These are phyloP conservation scores for Penicillium sumatraense DNA, from an alignment of 2,329 filamentous ascomycete genomes.

Conservation along the genomic window DNA sequence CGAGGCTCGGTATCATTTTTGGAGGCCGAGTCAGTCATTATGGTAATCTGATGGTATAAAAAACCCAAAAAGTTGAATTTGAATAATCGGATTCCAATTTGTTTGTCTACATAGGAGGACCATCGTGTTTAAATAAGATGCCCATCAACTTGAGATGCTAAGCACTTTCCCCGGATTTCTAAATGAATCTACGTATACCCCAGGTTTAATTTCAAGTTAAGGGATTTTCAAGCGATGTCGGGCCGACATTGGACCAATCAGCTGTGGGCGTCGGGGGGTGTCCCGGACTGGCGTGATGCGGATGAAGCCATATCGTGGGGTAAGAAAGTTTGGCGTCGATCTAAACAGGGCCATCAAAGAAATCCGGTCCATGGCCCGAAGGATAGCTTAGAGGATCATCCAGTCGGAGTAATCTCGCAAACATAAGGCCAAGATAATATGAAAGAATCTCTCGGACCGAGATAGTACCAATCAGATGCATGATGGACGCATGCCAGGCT, in stretches of 20 bases:
- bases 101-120: not conserved
- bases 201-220: not conserved
- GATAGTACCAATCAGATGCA: constrained; percentile 18
- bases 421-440: not conserved
- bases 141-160: not conserved
- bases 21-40: constrained; percentile 1
- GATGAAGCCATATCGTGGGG: not conserved
- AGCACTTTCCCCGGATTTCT: not conserved
- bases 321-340: not conserved
- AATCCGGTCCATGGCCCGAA: not conserved
- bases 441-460: constrained; percentile 17
- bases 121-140: not conserved
- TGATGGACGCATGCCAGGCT: not conserved
- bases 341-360: not conserved
- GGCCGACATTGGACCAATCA: constrained; percentile 24
- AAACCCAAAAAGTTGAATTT: not conserved
- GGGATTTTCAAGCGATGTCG: constrained; percentile 7
- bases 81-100: not conserved
- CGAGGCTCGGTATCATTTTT: not conserved
- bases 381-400: not conserved
- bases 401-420: not conserved
- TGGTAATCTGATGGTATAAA: not conserved
- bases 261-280: not conserved
- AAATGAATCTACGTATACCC: not conserved
- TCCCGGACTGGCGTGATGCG: not conserved